These are phyloP conservation scores for Shiraia bambusicola DNA, from an alignment of 2,329 filamentous ascomycete genomes.

Conservation along the genomic window DNA sequence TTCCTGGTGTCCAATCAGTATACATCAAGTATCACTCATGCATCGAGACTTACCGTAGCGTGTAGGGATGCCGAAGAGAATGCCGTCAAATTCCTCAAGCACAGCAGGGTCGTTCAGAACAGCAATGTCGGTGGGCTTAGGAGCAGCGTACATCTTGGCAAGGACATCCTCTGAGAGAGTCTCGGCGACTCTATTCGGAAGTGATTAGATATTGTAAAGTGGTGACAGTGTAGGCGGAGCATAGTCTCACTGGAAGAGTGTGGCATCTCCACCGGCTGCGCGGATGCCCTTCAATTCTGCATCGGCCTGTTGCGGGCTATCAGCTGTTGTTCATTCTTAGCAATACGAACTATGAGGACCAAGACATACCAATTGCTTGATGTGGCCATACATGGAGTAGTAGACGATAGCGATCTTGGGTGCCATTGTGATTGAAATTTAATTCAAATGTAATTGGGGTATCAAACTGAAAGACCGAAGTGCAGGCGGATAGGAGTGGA, in stretches of 20 bases:
- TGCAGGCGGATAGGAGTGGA: slow-evolving; percentile 1
- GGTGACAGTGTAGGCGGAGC: no score
- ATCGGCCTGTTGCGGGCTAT: slow-evolving; percentile 64
- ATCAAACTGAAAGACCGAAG: slow-evolving; percentile 11
- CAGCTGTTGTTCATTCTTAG: slow-evolving; percentile 5
- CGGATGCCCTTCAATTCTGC: slow-evolving; percentile 90
- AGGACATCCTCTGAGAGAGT: slow-evolving; percentile 84
- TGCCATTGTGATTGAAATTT: slow-evolving; percentile 61
- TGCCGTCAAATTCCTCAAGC: slow-evolving; percentile 78
- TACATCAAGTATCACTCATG: no score
- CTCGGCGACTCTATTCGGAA: slow-evolving; percentile 66
- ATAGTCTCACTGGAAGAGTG: slow-evolving; percentile 72
- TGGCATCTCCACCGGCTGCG: slow-evolving; percentile 77
- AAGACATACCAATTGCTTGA: slow-evolving; percentile 35
- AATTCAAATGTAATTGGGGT: slow-evolving; percentile 5
- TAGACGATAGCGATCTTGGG: slow-evolving; percentile 90
- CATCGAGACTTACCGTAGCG: slow-evolving; percentile 65
- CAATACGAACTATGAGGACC: neutral
- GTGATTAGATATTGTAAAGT: slow-evolving; percentile 2
- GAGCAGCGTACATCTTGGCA: slow-evolving; percentile 84
- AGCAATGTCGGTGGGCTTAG: slow-evolving; percentile 67
- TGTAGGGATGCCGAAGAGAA: slow-evolving; percentile 93
- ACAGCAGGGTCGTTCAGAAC: slow-evolving; percentile 60
- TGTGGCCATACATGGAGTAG: slow-evolving; percentile 45
- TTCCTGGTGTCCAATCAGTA: slow-evolving; percentile 40